Base-by-base conservation (phyloP, 2,329 filamentous ascomycete species). In the Saccharata proteae region DNA sequence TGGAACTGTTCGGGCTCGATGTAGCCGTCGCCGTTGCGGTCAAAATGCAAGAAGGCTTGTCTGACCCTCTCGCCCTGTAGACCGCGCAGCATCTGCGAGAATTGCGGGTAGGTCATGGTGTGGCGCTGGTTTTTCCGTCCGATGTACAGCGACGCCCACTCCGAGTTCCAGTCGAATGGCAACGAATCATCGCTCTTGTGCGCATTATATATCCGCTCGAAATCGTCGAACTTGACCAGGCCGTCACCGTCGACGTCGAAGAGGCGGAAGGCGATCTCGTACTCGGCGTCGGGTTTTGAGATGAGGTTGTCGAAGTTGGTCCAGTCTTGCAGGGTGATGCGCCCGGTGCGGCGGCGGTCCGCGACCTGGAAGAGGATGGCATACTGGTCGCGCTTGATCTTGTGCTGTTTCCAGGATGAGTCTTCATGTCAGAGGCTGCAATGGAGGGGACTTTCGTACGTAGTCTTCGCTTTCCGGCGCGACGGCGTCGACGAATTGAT, bases 1-100 rank as follows among this genome's bases (percentile, higher is more conserved):
- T 93, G 84, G 58, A 98, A 98, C 44, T 98, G 80, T 42, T 92
- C 80, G 1, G 90, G 85, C 55, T 92, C 79, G 46, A 98, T 96
- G 64, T 83, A 96, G 34, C 90, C 90, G 52, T 94, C 86, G 31
- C 77, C 79, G 49, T 94, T 80, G 58, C 76, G 82, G 61, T 98
- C 90, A 42, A 93, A 86, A 39, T 77, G 65, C 50, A 90, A 77
- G 67, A 98, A 98, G 10, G 90, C 88, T 58, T 98, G 90, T 40
- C 90, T 73, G 48, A 98, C 86, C 42, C 86, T 75, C 72, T 98
- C 90, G 36, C 90, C 90, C 62, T 96, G 88, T 39, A 98, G 67
- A 28, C 88, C 90, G 40, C 90, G 81, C 48, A 98, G 69, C 86
- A 98, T 93, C 64, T 98, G 90, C 28, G 86, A 82, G 63, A 98